Evolutionary conservation across 2,329 filamentous ascomycete species (phyloP), one percentile per base, ranked within the genome.

Genomic region (Rosellinia necatrix): DNA sequence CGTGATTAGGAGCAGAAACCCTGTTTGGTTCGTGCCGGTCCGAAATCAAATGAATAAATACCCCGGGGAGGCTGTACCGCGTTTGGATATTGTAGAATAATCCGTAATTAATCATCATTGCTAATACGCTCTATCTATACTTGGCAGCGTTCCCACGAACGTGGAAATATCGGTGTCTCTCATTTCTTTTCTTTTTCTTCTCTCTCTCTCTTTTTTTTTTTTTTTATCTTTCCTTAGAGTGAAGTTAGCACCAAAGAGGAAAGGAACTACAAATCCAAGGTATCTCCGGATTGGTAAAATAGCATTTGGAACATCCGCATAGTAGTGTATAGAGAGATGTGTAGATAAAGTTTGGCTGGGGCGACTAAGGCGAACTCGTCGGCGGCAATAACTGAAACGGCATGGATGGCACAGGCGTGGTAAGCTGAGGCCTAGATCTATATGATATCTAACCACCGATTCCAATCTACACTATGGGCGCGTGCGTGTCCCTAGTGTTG

Each of bases 51-150:
- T 47, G 37, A 34, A 34, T 50, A 50, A 8, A 52, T 37, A 44
- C 38, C 35, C 54, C 43, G 32, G 32, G 25, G 38, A 44, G 54
- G 49, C 49, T 49, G 49, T 57, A 49, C 49, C 49, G 43, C 24
- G 43, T 40, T n/a, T n/a, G 7, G 7, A 44, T 27, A 15, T 34
- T 53, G 37, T 43, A 37, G 43, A 30, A 57, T 52, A 29, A 22
- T 56, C 35, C 48, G 42, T 38, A 48, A 34, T 52, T 34, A 22
- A 44, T 42, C 19, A 43, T 41, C 43, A 3, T 22, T 27, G 25
- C 41, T 27, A 22, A 21, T 29, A 19, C 25, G 12, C 21, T n/a
- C n/a, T n/a, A n/a, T 25, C 34, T 17, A 13, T 29, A 13, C 25
- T 15, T 30, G 37, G 38, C 38, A 2, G n/a, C n/a, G 29, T 29